phyloP scores from a whole-genome alignment of 257 asterid species.

The Petunia axillaris region DNA sequence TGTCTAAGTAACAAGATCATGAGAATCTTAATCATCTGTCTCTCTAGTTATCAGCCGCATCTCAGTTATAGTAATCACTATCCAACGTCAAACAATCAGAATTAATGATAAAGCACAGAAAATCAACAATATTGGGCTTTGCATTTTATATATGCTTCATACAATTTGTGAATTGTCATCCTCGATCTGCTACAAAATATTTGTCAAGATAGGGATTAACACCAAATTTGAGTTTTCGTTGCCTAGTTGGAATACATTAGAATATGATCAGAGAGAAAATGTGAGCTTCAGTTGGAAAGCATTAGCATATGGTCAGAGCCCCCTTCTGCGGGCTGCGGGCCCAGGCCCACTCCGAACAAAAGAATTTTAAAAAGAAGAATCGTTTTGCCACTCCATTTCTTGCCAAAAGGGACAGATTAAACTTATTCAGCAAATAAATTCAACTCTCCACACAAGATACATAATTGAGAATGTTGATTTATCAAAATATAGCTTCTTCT shows the following conservation, averaged over 20 bases:
- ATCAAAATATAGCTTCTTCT: neutral
- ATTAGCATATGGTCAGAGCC: neutral
- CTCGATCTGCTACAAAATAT: neutral
- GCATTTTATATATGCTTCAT: neutral
- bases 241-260: neutral
- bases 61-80: neutral
- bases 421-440: neutral
- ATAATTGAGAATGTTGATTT: constrained; percentile 7
- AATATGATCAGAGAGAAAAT: neutral
- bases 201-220: neutral
- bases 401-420: neutral
- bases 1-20: neutral
- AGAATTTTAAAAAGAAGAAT: neutral
- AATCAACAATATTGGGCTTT: neutral
- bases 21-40: neutral
- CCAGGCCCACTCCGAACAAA: neutral
- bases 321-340: neutral
- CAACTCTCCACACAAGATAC: neutral
- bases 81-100: neutral
- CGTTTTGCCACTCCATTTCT: neutral
- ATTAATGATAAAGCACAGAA: neutral
- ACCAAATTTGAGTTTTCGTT: neutral
- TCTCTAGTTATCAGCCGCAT: neutral
- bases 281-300: neutral
- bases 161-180: neutral